A percentile compares a stretch with the other conserved stretches of the same genome.
These are phyloP conservation scores for Orbilia ellipsospora DNA, from an alignment of 2,329 filamentous ascomycete species.

Conservation along the genomic window DNA sequence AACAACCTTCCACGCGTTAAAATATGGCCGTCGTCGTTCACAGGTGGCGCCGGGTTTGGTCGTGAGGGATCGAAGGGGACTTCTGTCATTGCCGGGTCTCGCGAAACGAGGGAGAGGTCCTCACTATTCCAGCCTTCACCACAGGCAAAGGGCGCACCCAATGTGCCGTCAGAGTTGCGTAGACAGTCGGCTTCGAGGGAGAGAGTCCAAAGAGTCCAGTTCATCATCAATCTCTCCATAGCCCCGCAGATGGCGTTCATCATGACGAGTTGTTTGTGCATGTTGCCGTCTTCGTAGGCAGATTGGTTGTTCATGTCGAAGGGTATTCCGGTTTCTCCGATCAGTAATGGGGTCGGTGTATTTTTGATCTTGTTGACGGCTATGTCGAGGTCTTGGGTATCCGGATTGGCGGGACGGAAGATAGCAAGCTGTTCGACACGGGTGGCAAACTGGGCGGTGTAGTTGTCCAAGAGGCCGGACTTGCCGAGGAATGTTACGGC, in stretches of 20 bases:
- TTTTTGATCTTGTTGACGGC: slow-evolving; percentile 58
- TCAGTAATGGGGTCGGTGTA: slow-evolving; percentile 61
- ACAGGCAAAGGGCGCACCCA: slow-evolving; percentile 56
- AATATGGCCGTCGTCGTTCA: slow-evolving; percentile 53
- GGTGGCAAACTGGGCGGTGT: slow-evolving; percentile 62
- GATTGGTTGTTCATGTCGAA: slow-evolving; percentile 63
- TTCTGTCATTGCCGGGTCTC: slow-evolving; percentile 60
- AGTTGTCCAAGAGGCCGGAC: slow-evolving; percentile 62
- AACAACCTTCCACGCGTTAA: slow-evolving; percentile 56
- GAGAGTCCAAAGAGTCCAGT: slow-evolving; percentile 62
- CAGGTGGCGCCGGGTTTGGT: slow-evolving; percentile 56
- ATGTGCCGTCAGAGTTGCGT: slow-evolving; percentile 59
- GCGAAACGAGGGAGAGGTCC: slow-evolving; percentile 64
- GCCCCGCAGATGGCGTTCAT: slow-evolving; percentile 63
- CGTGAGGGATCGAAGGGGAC: slow-evolving; percentile 61
- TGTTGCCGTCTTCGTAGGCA: slow-evolving; percentile 63
- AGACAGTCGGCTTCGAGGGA: slow-evolving; percentile 65
- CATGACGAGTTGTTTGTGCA: slow-evolving; percentile 63
- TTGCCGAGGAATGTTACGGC: slow-evolving; percentile 62
- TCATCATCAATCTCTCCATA: slow-evolving; percentile 61
- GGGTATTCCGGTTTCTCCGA: slow-evolving; percentile 64
- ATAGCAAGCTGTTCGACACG: slow-evolving; percentile 61
- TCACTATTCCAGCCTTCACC: slow-evolving; percentile 65
- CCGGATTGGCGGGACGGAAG: slow-evolving; percentile 57
- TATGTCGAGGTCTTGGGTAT: slow-evolving; percentile 43